Base-by-base conservation (phyloP, 164 flowering plant species). In the Stephania japonica region DNA sequence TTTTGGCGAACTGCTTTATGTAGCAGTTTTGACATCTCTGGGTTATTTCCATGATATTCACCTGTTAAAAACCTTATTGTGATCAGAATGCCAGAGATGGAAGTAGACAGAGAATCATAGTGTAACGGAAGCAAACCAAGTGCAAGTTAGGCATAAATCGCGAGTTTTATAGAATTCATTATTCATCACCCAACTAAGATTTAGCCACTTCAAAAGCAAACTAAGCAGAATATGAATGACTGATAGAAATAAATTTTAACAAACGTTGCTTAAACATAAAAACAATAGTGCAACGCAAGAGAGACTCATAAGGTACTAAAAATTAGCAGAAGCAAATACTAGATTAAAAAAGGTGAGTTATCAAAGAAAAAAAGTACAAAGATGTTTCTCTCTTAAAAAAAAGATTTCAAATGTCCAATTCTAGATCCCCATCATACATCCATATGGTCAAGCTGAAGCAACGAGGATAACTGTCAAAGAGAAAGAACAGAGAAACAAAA, bases 11-110 rank as follows among this genome's bases (percentile, higher is more conserved):
- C 97, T 78, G 99, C 99, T 86, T 96, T 96, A 77, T 96, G 99
- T 43, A 96, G 97, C 79, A 96, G 82, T 71, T 96, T 96, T 75
- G 99, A 93, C 99, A 96, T 96, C 83, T 96, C 98, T 42, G 99
- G 99, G 76, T 96, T 96, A 86, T 96, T 96, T 65, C 93, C 93
- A 83, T 96, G 99, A 81, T 96, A 96, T 82, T 96, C 99, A 32
- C 99, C 99, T 93, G 73, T 78, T 25, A 62, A 53, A 23, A 62
- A 66, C 8, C 26, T 23, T 13, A 38, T 61, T 19, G 42, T 19
- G 18, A 32, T 27, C 9, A 38, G 10, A 66, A 38, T 66, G 21
- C 69, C 41, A 27, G 13, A 11, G 42, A 32, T 65, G 68, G 68
- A 65, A 12, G 68, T 6, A 47, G 5, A 47, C 11, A 2, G 6